A percentile compares a stretch with the other conserved stretches of the same genome.
Conservation (phyloP, 352 stramenopile genomes). For the Pythium sukuiense region DNA sequence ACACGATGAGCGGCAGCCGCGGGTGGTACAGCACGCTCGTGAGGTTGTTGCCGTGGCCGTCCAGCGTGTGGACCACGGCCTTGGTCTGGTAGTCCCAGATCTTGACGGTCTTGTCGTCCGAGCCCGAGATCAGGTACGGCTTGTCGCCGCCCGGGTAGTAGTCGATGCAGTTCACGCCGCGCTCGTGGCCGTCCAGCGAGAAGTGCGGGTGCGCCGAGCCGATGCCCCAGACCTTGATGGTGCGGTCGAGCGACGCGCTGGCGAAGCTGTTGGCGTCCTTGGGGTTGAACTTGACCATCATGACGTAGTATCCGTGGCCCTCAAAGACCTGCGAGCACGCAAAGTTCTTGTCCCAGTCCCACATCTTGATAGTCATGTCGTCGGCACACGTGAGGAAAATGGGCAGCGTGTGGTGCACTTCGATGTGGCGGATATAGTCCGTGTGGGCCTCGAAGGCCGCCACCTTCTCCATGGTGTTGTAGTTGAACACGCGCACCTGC, state of each 20-base stretch:
- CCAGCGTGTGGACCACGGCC: slow-evolving; percentile 98
- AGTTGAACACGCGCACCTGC: slow-evolving; percentile 98
- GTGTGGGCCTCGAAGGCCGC: slow-evolving; percentile 95
- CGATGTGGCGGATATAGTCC: slow-evolving; percentile 98
- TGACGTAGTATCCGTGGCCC: slow-evolving; percentile 98
- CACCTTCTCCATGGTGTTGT: slow-evolving; percentile 99
- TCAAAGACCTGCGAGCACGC: slow-evolving; percentile 80
- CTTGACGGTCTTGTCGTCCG: slow-evolving; percentile 97
- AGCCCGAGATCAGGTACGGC: slow-evolving; percentile 97
- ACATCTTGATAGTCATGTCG: slow-evolving; percentile 99
- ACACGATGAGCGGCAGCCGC: slow-evolving; percentile 97
- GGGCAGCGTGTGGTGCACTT: slow-evolving; percentile 96
- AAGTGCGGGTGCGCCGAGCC: slow-evolving; percentile 93
- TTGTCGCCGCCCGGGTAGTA: slow-evolving; percentile 99
- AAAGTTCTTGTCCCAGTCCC: slow-evolving; percentile 95
- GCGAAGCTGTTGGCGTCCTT: slow-evolving; percentile 99
- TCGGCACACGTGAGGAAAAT: slow-evolving; percentile 96
- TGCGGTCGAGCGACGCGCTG: slow-evolving; percentile 95
- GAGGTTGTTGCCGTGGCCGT: slow-evolving; percentile 99
- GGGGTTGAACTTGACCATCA: slow-evolving; percentile 99
- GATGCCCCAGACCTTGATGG: slow-evolving; percentile 96
- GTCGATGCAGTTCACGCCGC: slow-evolving; percentile 98
- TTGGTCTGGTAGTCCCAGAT: slow-evolving; percentile 99
- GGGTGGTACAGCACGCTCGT: slow-evolving; percentile 98
- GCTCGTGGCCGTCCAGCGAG: slow-evolving; percentile 91